Evolutionary conservation across 495 filamentous ascomycete species (phyloP).

Genomic region (Xylaria intraflava): DNA sequence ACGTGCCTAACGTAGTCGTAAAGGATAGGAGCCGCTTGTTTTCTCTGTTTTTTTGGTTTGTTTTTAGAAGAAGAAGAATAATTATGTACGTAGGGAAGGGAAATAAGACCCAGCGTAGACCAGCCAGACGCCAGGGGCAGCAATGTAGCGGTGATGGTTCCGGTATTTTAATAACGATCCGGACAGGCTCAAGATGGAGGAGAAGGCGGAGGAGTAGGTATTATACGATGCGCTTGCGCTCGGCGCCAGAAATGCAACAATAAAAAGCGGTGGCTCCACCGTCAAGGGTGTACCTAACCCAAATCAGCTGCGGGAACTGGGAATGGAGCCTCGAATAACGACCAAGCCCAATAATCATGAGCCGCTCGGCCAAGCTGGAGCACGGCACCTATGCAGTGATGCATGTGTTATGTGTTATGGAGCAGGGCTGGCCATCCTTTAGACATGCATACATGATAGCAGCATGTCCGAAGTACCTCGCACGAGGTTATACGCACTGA

Average conservation of each 20-base stretch:
- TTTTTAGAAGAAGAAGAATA: not conserved
- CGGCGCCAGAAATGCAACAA: conserved; percentile 19
- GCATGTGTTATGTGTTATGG: too few species aligned
- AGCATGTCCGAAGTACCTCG: too few species aligned
- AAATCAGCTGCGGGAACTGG: not conserved
- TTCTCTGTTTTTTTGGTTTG: too few species aligned
- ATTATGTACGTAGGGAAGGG: not conserved
- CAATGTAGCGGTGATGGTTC: too few species aligned
- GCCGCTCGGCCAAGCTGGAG: conserved; percentile 2
- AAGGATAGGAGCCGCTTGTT: too few species aligned
- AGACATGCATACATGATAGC: not conserved
- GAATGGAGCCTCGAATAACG: not conserved
- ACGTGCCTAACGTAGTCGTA: too few species aligned
- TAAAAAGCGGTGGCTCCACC: conserved; percentile 1
- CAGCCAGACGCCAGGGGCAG: conserved; percentile 5
- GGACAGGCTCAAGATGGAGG: conserved; percentile 10
- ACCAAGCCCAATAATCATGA: too few species aligned
- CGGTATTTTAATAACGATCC: too few species aligned
- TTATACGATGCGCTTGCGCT: conserved; percentile 16
- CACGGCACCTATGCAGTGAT: too few species aligned
- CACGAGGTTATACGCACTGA: too few species aligned
- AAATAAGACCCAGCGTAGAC: conserved; percentile 3
- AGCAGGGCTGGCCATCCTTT: conserved; percentile 7
- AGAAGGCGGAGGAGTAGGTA: conserved; percentile 20
- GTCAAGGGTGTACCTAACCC: conserved; percentile 7